Evolutionary conservation across 192 early-diverging fungal genomes (phyloP), one percentile per base, ranked within the genome.

Genomic region (Podila clonocystis): DNA sequence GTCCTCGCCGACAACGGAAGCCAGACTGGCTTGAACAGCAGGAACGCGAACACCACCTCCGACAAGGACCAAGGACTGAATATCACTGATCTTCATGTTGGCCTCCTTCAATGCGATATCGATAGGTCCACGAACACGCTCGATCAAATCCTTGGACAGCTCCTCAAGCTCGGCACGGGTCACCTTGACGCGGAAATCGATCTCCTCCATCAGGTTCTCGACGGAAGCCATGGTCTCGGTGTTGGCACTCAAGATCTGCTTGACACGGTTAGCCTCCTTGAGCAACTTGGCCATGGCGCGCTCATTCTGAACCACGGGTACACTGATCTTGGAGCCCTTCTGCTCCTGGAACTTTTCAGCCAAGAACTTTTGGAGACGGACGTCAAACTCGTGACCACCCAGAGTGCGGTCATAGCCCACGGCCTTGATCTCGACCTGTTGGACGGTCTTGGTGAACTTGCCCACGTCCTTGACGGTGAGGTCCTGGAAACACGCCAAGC

Each of bases 221-320:
- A 99, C 90, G 19, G 95, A 94, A 26, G 96, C 93, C 34, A 86
- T 85, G 0, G 94, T 94, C 59, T 98, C 94, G 19, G 87, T 89
- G 82, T 99, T 99, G 41, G 95, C 97, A 70, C 95, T 97, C 52
- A 99, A 86, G 70, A 99, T 96, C 55, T 94, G 92, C 87, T 99
- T 99, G 68, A 98, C 94, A 60, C 97, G 91, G 83, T 91, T 94
- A 4, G 98, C 97, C 79, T 99, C 97, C 75, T 95, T 95, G 60
- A 97, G 82, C 31, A 99, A 86, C 63, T 91, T 91, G 15, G 91
- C 91, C 95, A 96, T 96, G 5, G 96, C 97, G 28, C 96, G 89
- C 60, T 92, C 87, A 28, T 90, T 93, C 29, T 82, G 70, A 15
- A 85, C 86, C 12, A 97, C 84, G 41, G 89, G 87, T 9, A 61